These are phyloP conservation scores for Prorocentrum cordatum DNA, from an alignment of 169 alveolate genomes.

Conservation along the genomic window DNA sequence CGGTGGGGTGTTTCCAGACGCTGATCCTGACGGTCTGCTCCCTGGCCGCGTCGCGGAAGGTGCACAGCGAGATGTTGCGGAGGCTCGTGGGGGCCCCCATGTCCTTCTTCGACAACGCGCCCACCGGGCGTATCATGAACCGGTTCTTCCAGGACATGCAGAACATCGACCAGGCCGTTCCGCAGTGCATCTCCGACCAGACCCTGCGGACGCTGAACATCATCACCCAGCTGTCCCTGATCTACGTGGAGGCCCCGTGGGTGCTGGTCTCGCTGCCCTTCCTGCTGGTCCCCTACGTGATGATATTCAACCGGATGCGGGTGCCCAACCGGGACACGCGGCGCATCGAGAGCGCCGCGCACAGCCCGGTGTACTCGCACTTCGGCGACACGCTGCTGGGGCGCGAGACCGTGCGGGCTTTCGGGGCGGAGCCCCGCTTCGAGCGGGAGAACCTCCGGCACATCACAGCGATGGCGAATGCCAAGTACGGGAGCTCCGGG, in stretches of 20 bases:
- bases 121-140: conserved; percentile 46
- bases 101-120: conserved; percentile 47
- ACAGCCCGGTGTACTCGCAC: conserved; percentile 35
- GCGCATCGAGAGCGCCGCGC: conserved; percentile 37
- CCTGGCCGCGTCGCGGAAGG: conserved; percentile 7
- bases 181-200: conserved; percentile 26
- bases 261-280: conserved; percentile 29
- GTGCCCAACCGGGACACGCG: conserved; percentile 59
- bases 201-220: conserved; percentile 30
- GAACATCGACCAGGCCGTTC: conserved; percentile 58
- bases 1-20: conserved; percentile 16
- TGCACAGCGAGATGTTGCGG: conserved; percentile 28
- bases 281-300: conserved; percentile 25
- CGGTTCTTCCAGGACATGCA: conserved; percentile 61
- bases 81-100: conserved; percentile 32
- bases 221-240: conserved; percentile 22
- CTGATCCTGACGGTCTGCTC: conserved; percentile 37
- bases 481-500: too few species aligned
- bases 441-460: conserved; percentile 26
- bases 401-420: conserved; percentile 32
- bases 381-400: conserved; percentile 21
- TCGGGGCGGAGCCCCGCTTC: conserved; percentile 52
- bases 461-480: conserved; percentile 31
- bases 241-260: conserved; percentile 46
- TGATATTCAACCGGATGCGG: conserved; percentile 42